Base-by-base conservation (phyloP, 495 filamentous ascomycete genomes). In the Lophiostoma macrostomum region DNA sequence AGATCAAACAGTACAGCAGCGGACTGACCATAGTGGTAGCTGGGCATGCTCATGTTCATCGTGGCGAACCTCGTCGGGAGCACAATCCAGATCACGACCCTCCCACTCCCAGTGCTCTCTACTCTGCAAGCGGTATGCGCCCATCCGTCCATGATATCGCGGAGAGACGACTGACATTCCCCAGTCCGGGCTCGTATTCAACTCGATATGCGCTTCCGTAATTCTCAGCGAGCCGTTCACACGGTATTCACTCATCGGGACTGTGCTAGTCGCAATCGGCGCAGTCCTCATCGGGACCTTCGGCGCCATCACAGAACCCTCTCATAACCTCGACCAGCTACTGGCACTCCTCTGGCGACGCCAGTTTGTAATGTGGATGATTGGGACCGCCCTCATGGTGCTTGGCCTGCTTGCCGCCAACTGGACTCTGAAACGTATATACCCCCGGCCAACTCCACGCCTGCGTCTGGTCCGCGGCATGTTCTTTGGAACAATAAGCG, bases 31-130 rank as follows among this genome's bases (percentile, higher is more conserved):
- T 4, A 39, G n/a, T n/a, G n/a, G 27, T 53, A 83, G 75, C 67
- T 96, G 50, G 93, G 93, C 44, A 97, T 99, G 88, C 78, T 83
- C 58, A 95, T 99, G 82, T 99, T 97, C 74, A 80, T 99, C 54
- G 73, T 95, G 43, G 83, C 91, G 56, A 99, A 99, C 61, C 78
- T 99, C 47, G 76, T 96, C 44, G 93, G 93, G 19, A 96, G 90
- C 68, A 90, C 88, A 3, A 93, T 99, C 53, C 93, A 99, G 66
- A 97, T 99, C 66, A 97, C 93, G 5, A 96, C 90, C 4, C 78
- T 99, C 37, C 93, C 93, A 1, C 76, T 99, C 14, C 94, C 95
- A 3, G 90, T 99, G 11, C 78, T 99, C 16, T 96, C 91, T 25
- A 95, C 93, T 0, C 76, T 99, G 18, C 93, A 99, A 73, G 93